Percentiles rank a stretch among this genome's conserved stretches.
Conservation (phyloP, 257 asterid genomes). For the Nicotiana noctiflora region DNA sequence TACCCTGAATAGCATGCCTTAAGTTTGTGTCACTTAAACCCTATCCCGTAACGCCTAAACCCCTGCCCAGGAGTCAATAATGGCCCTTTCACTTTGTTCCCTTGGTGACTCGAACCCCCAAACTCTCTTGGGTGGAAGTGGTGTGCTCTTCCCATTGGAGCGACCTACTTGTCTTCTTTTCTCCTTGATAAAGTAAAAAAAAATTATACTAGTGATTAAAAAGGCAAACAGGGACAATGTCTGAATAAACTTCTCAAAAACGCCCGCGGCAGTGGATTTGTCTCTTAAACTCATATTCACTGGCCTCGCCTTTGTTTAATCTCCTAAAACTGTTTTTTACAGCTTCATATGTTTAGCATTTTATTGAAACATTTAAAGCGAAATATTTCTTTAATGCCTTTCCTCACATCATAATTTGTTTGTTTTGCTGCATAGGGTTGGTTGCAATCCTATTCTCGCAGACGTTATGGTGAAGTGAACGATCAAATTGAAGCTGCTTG, state of each 20-base stretch:
- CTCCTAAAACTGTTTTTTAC: neutral
- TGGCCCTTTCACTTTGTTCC: neutral
- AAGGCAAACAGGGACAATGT: neutral
- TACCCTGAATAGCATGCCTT: neutral
- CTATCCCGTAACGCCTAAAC: neutral
- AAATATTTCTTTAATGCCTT: neutral
- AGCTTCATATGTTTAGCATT: neutral
- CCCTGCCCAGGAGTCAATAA: neutral
- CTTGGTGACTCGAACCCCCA: neutral
- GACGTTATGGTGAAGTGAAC: slow-evolving; percentile 78
- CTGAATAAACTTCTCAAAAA: neutral
- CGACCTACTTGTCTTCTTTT: neutral
- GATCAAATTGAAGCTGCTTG: slow-evolving; percentile 70
- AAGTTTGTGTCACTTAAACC: neutral
- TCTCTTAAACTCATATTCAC: neutral
- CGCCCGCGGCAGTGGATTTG: neutral
- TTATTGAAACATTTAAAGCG: neutral
- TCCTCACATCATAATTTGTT: neutral
- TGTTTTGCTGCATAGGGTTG: slow-evolving; percentile 57
- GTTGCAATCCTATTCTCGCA: slow-evolving; percentile 67
- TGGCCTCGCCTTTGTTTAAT: neutral
- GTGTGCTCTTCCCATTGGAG: neutral
- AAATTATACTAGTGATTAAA: neutral
- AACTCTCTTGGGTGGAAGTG: neutral
- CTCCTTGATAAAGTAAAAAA: neutral